Evolutionary conservation across 108 stramenopile species (phyloP), one percentile per base, ranked within the genome.

Genomic region (Pseudonitzschia delicatissima): DNA sequence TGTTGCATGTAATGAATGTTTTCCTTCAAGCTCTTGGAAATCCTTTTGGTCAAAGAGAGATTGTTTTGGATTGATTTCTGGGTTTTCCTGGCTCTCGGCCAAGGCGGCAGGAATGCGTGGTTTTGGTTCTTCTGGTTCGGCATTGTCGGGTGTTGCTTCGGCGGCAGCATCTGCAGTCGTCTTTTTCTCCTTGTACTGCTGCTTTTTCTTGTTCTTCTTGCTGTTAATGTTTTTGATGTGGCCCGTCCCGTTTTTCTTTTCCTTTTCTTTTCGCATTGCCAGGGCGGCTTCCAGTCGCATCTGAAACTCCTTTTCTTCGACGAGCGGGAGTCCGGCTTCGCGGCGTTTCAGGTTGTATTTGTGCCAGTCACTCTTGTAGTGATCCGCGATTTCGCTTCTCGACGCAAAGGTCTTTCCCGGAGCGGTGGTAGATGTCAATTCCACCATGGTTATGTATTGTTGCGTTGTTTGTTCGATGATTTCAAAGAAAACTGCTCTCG

Each of bases 301-400:
- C 49, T 77, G 75, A 62, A 96, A 96, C 32, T 93, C 91, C 26
- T 26, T 28, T 59, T 92, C 82, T 39, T 74, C 69, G 44, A 96
- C 45, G 67, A 90, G 66, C 27, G 84, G 79, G 65, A 98, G 71
- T 21, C 77, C 83, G 9, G 89, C 88, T 48, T 95, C 89, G 45
- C 95, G 87, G 45, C 97, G 91, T 75, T 94, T 95, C 57, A 97
- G 82, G 77, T 99, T 99, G 84, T 97, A 96, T 58, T 87, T 81
- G 78, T 99, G 98, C 98, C 98, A 97, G 62, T 96, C 95, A 36
- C 88, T 88, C 69, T 90, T 93, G 87, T 95, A 95, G 59, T 95
- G 94, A 13, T 81, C 73, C 50, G 86, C 87, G 28, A 95, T 77
- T 45, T 88, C 91, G 25, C 57, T 25, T 12, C 94, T 87, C 12